Conservation (phyloP, 208 protist species). For the Leishmania tropica region DNA sequence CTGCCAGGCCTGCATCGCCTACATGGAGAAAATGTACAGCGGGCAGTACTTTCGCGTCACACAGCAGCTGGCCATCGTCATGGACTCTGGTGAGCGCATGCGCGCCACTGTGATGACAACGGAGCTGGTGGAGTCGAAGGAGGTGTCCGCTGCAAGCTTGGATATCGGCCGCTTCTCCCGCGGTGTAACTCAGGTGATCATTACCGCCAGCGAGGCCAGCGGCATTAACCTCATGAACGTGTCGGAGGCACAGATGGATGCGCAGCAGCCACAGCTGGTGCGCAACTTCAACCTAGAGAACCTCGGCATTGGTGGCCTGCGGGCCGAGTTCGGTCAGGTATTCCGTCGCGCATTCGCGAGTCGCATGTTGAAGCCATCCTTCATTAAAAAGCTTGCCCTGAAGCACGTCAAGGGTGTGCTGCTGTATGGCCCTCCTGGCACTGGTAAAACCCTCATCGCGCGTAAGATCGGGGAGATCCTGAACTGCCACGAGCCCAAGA, state of each 20-base stretch:
- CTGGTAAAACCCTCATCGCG: constrained; percentile 99
- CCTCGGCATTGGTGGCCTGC: constrained; percentile 97
- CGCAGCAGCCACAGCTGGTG: constrained; percentile 77
- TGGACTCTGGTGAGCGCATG: constrained; percentile 53
- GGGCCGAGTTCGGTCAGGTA: constrained; percentile 96
- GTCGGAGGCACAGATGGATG: constrained; percentile 78
- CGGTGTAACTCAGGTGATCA: constrained; percentile 44
- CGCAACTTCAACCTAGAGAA: constrained; percentile 92
- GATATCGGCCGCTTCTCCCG: constrained; percentile 45
- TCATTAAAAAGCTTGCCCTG: constrained; percentile 97
- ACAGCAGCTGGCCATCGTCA: constrained; percentile 70
- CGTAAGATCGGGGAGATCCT: constrained; percentile 99
- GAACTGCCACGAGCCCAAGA: constrained; percentile 96
- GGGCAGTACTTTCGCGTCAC: constrained; percentile 62
- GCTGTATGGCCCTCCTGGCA: constrained; percentile 99
- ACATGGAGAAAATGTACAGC: constrained; percentile 49
- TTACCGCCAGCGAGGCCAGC: constrained; percentile 54
- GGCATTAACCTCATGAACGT: constrained; percentile 78
- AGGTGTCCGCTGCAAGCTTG: constrained; percentile 10
- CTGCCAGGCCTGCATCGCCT: constrained; percentile 55
- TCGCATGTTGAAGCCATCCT: constrained; percentile 94
- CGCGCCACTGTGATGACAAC: constrained; percentile 48
- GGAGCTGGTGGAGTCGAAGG: constrained; percentile 21
- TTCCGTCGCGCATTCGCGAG: constrained; percentile 99
- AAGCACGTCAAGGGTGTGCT: constrained; percentile 99